Conservation (phyloP, 495 filamentous ascomycete genomes). For the Hypoxylon cercidicola region DNA sequence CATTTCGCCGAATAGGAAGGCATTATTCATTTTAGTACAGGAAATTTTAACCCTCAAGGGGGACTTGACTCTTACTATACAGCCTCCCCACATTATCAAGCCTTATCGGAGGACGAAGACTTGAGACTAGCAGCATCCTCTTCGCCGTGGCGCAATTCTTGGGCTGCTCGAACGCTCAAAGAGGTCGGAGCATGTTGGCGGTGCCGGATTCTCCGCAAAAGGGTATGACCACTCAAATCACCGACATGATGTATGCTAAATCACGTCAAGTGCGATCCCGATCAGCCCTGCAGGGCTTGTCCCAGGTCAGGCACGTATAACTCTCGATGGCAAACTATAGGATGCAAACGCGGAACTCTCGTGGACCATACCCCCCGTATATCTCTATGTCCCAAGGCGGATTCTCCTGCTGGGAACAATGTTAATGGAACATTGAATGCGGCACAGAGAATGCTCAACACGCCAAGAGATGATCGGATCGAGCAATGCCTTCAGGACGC, state of each 20-base stretch:
- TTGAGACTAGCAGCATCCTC: background rate
- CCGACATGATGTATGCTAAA: constrained; percentile 7
- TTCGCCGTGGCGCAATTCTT: constrained; percentile 9
- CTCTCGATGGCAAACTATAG: constrained; percentile 39
- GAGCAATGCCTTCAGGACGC: constrained; percentile 31
- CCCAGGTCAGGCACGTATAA: constrained; percentile 19
- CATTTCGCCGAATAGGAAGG: background rate
- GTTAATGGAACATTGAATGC: background rate
- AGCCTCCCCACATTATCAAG: constrained; percentile 3
- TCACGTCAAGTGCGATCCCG: constrained; percentile 16
- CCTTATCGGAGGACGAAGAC: constrained; percentile 25
- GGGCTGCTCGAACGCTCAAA: constrained; percentile 34
- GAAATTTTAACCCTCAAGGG: constrained; percentile 5
- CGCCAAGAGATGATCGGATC: background rate
- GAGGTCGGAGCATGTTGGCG: constrained; percentile 43
- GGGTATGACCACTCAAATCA: constrained; percentile 22
- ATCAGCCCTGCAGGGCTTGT: constrained; percentile 40
- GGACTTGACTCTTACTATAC: constrained; percentile 6
- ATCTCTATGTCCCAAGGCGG: constrained; percentile 32
- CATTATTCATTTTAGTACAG: constrained; percentile 17
- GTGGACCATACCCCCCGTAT: constrained; percentile 26
- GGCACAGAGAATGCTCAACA: background rate
- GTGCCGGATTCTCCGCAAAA: constrained; percentile 43
- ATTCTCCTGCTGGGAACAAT: background rate
- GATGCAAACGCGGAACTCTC: constrained; percentile 40